Percentiles rank a stretch among this genome's conserved stretches.
These are phyloP conservation scores for Monosporozyma aerobia DNA, from an alignment of 805 yeast species.

Conservation along the genomic window DNA sequence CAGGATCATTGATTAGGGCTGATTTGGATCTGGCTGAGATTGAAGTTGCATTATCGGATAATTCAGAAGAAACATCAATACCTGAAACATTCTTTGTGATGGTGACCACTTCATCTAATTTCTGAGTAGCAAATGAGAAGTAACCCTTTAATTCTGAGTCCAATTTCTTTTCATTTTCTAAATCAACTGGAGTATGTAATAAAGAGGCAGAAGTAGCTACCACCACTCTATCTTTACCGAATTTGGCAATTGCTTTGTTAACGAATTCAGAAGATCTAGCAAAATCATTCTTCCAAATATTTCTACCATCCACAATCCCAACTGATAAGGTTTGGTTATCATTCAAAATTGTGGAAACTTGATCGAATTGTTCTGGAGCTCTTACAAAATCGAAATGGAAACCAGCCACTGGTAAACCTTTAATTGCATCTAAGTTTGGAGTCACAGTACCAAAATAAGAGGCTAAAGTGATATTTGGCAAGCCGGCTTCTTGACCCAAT, in stretches of 20 bases:
- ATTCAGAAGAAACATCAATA: conserved; percentile 64
- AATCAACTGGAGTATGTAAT: conserved; percentile 97
- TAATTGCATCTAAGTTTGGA: conserved; percentile 87
- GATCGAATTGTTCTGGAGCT: conserved; percentile 91
- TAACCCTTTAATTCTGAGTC: conserved; percentile 88
- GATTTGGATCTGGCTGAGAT: conserved; percentile 81
- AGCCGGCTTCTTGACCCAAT: conserved; percentile 51
- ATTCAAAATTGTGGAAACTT: conserved; percentile 57
- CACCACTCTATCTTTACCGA: conserved; percentile 79
- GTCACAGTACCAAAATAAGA: conserved; percentile 97
- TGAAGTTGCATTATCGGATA: conserved; percentile 81
- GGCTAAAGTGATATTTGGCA: conserved; percentile 76
- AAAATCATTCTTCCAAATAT: conserved; percentile 97
- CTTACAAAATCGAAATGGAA: conserved; percentile 95
- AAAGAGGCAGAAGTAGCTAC: conserved; percentile 95
- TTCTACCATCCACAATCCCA: conserved; percentile 98
- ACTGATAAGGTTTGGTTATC: conserved; percentile 77
- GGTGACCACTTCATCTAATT: conserved; percentile 81
- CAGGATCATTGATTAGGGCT: conserved; percentile 80
- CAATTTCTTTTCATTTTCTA: conserved; percentile 83
- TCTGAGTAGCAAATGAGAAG: conserved; percentile 98
- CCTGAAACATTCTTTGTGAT: conserved; percentile 83
- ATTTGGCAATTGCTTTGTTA: conserved; percentile 69
- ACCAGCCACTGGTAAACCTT: conserved; percentile 86
- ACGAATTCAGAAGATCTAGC: conserved; percentile 77